Conservation (phyloP, 768 basidiomycete species). For the Boletus edulis region DNA sequence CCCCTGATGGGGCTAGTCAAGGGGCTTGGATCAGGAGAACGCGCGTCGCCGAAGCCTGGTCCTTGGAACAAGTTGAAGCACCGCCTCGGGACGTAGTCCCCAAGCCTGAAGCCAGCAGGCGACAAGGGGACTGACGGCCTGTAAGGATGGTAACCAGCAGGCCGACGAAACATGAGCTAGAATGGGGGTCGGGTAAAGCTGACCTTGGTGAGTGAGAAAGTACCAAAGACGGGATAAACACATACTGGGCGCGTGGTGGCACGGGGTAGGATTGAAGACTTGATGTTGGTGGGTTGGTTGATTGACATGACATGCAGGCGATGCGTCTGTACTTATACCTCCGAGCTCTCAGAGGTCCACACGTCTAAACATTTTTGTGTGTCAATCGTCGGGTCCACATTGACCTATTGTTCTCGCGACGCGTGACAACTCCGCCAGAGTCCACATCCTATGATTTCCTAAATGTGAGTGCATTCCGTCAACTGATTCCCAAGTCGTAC, state of each 20-base stretch:
- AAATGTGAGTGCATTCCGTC: background rate
- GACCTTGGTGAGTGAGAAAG: background rate
- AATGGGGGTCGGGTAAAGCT: background rate
- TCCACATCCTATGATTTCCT: constrained; percentile 1
- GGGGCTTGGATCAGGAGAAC: constrained; percentile 17
- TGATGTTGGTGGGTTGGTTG: background rate
- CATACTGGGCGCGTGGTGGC: background rate
- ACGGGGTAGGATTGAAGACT: background rate
- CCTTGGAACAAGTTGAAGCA: constrained; percentile 21
- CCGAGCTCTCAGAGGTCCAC: constrained; percentile 1
- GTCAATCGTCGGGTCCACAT: constrained; percentile 2
- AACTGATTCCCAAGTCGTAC: background rate
- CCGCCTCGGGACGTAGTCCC: constrained; percentile 14
- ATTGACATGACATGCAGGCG: background rate
- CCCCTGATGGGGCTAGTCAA: constrained; percentile 15
- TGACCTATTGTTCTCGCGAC: constrained; percentile 15
- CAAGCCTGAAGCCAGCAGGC: constrained; percentile 30
- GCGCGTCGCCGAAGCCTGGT: constrained; percentile 3
- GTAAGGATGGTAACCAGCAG: constrained; percentile 11
- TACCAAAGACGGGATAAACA: background rate
- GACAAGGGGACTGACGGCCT: constrained; percentile 7
- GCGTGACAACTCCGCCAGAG: constrained; percentile 1
- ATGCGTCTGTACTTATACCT: constrained; percentile 19
- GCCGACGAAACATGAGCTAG: constrained; percentile 20
- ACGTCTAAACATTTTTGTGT: constrained; percentile 5